phyloP scores from a whole-genome alignment of 805 yeast species.

The Cyberlindnera bimundalis region DNA sequence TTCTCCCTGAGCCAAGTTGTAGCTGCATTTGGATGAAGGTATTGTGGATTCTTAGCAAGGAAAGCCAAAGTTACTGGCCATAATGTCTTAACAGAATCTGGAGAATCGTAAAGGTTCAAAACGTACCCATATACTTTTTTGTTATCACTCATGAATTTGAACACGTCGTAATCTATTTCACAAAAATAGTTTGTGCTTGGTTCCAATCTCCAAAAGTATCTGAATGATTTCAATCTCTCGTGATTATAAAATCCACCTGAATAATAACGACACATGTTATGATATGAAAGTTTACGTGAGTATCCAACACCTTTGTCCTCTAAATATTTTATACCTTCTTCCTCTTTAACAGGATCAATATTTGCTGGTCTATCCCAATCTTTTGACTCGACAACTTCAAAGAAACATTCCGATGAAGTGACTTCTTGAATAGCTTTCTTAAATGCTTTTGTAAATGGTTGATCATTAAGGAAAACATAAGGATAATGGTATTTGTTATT shows the following conservation, averaged over 20 bases:
- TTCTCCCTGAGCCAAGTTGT: constrained; percentile 61
- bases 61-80: constrained; percentile 71
- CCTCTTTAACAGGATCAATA: constrained; percentile 46
- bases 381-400: constrained; percentile 40
- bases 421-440: constrained; percentile 38
- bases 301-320: constrained; percentile 49
- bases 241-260: constrained; percentile 61
- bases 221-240: constrained; percentile 56
- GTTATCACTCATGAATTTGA: constrained; percentile 66
- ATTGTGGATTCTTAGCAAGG: constrained; percentile 52
- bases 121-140: constrained; percentile 73
- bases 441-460: constrained; percentile 57
- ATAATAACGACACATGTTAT: constrained; percentile 83
- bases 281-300: constrained; percentile 61
- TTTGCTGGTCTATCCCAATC: constrained; percentile 60
- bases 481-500: constrained; percentile 74
- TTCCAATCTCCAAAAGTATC: constrained; percentile 80
- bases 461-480: constrained; percentile 75
- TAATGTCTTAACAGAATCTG: constrained; percentile 55
- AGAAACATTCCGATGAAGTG: constrained; percentile 42
- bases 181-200: constrained; percentile 69
- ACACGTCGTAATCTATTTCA: constrained; percentile 71
- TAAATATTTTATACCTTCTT: constrained; percentile 38
- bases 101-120: constrained; percentile 65
- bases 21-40: constrained; percentile 55